Evolutionary conservation across 2,329 filamentous ascomycete species (phyloP), one percentile per base, ranked within the genome.

Genomic region (Fonsecaea monophora): DNA sequence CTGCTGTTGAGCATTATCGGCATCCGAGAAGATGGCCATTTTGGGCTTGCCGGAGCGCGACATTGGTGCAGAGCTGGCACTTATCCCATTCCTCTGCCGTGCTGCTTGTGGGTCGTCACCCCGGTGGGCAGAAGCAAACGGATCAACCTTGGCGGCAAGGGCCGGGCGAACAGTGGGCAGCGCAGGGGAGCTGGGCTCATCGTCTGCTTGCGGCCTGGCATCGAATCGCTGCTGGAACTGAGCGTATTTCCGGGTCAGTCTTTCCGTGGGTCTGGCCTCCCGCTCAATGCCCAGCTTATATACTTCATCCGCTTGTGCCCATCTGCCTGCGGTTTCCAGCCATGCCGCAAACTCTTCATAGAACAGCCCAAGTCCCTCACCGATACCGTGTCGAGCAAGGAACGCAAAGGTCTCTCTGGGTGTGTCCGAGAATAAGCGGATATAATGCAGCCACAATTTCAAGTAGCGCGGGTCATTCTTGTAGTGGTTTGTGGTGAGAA

Each of bases 301-400:
- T 0, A 99, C 91, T 78, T 99, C 95, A 73, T 97, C 93, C 0
- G 95, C 94, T 78, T 99, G 95, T 25, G 84, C 86, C 91, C 92
- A 97, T 70, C 94, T 85, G 13, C 89, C 91, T 6, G 89, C 91
- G 40, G 87, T 84, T 80, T 99, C 95, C 6, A 99, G 83, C 92
- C 94, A 98, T 1, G 88, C 90, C 0, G 95, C 94, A 76, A 96
- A 99, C 75, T 98, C 95, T 77, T 99, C 95, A 79, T 99, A 99
- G 78, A 93, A 99, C 3, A 98, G 82, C 1, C 95, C 95, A 2
- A 99, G 85, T 0, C 85, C 83, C 75, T 97, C 93, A 68, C 94
- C 95, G 67, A 99, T 92, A 69, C 85, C 86, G 76, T 99, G 93
- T 59, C 94, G 90, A 12, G 94, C 90, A 40, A 99, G 84, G 76